phyloP scores from a whole-genome alignment of 108 stramenopile genomes.

The Conticribra guillardii region DNA sequence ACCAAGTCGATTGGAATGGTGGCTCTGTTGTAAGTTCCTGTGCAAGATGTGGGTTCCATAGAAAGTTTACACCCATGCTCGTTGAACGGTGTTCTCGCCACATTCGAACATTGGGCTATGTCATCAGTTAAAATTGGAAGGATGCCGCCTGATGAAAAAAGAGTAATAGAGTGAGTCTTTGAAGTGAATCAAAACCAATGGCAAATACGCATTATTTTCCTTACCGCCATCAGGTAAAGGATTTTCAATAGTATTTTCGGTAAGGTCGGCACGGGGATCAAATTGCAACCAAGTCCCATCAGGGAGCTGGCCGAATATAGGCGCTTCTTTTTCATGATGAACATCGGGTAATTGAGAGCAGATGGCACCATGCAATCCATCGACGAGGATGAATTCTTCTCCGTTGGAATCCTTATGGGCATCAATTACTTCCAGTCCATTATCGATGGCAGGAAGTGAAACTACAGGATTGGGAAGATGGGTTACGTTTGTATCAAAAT shows the following conservation, averaged over 20 bases:
- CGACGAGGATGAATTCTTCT: conserved; percentile 28
- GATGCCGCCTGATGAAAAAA: neutral
- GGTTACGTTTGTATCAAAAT: conserved; percentile 22
- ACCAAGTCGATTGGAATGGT: neutral
- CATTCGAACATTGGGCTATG: neutral
- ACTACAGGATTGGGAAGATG: conserved; percentile 32
- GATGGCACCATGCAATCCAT: conserved; percentile 33
- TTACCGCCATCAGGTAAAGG: conserved; percentile 45
- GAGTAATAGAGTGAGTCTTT: neutral
- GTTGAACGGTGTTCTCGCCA: neutral
- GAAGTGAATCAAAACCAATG: conserved; percentile 29
- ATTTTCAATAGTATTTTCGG: conserved; percentile 20
- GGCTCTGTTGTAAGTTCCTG: neutral
- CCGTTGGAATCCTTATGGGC: conserved; percentile 12
- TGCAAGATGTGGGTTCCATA: neutral
- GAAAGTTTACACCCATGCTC: neutral
- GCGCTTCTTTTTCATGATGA: conserved; percentile 27
- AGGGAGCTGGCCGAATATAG: conserved; percentile 35
- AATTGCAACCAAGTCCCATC: conserved; percentile 44
- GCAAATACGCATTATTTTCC: conserved; percentile 16
- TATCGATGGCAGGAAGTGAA: conserved; percentile 22
- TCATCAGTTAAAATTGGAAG: neutral
- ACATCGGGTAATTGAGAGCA: conserved; percentile 42
- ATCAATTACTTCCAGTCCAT: conserved; percentile 40
- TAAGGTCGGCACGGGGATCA: conserved; percentile 27